Evolutionary conservation across 2,329 filamentous ascomycete species (phyloP).

Genomic region (Nigrospora oryzae): DNA sequence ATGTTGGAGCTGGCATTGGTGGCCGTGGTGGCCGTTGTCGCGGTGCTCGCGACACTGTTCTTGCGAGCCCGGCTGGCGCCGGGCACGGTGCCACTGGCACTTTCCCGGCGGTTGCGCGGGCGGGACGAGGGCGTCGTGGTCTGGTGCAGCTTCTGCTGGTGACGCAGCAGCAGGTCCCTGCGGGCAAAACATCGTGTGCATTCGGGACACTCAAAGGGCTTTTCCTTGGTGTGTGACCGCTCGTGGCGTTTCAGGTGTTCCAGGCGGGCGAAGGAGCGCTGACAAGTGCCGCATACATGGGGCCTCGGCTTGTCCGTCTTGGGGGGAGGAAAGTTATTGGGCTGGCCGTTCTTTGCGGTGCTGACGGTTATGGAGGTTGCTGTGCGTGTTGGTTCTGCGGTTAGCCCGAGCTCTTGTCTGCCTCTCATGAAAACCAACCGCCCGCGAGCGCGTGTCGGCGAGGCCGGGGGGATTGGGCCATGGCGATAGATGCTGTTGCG

Average conservation of each 20-base stretch:
- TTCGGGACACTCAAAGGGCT: conserved; percentile 95
- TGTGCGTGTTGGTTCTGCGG: not conserved
- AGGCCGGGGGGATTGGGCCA: not conserved
- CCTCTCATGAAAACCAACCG: not conserved
- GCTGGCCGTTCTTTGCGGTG: conserved; percentile 12
- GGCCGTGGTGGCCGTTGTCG: conserved; percentile 36
- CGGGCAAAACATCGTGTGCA: conserved; percentile 92
- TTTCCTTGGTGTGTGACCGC: conserved; percentile 64
- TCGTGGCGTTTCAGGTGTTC: conserved; percentile 98
- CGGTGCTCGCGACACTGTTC: conserved; percentile 69
- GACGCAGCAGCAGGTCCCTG: conserved; percentile 80
- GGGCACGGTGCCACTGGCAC: conserved; percentile 59
- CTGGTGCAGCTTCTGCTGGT: conserved; percentile 98
- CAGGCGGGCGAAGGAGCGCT: conserved; percentile 84
- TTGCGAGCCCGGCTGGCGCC: conserved; percentile 74
- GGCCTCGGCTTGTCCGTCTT: conserved; percentile 97
- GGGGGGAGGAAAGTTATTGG: conserved; percentile 58
- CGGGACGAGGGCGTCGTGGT: conserved; percentile 80
- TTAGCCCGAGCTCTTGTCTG: too few relatives aligned
- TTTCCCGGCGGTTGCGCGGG: conserved; percentile 83
- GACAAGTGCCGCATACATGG: conserved; percentile 86
- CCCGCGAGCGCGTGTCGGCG: not conserved
- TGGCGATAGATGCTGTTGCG: not conserved
- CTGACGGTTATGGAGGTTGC: conserved; percentile 29
- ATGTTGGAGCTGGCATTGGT: conserved; percentile 51